Conservation (phyloP, 1,284 basidiomycete genomes). For the Caloboletus inedulis region DNA sequence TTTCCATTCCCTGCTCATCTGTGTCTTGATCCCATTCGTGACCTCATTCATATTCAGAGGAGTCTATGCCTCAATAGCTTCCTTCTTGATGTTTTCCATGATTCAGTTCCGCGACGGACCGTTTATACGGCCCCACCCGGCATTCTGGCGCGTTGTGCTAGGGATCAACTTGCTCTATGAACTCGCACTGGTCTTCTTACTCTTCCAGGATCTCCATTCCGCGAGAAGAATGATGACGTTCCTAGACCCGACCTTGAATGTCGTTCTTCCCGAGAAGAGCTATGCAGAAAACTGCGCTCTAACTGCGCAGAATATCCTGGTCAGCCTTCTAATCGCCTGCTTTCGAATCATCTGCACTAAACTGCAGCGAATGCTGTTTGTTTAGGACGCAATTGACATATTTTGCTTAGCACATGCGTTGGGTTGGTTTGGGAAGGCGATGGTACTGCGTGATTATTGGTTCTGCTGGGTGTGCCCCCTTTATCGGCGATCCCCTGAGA, state of each 20-base stretch:
- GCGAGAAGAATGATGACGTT: conserved; percentile 75
- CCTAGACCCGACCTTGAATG: conserved; percentile 69
- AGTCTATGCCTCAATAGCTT: conserved; percentile 62
- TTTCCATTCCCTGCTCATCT: conserved; percentile 3
- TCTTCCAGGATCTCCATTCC: conserved; percentile 79
- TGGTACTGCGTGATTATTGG: conserved; percentile 85
- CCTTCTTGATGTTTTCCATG: conserved; percentile 77
- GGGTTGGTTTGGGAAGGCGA: conserved; percentile 85
- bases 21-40: conserved; percentile 10
- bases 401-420: conserved; percentile 80
- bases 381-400: conserved; percentile 73
- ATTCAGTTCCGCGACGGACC: conserved; percentile 85
- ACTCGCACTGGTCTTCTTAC: conserved; percentile 72
- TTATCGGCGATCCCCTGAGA: conserved; percentile 5
- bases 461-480: conserved; percentile 70
- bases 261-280: conserved; percentile 73
- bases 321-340: conserved; percentile 33
- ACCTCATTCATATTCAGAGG: conserved; percentile 44
- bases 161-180: conserved; percentile 81
- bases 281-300: conserved; percentile 78
- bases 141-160: conserved; percentile 72
- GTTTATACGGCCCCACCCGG: conserved; percentile 70
- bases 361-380: neutral
- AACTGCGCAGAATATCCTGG: conserved; percentile 65
- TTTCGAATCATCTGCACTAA: conserved; percentile 9